Conservation (phyloP, 331 rosid species). For the Ulmus americana region DNA sequence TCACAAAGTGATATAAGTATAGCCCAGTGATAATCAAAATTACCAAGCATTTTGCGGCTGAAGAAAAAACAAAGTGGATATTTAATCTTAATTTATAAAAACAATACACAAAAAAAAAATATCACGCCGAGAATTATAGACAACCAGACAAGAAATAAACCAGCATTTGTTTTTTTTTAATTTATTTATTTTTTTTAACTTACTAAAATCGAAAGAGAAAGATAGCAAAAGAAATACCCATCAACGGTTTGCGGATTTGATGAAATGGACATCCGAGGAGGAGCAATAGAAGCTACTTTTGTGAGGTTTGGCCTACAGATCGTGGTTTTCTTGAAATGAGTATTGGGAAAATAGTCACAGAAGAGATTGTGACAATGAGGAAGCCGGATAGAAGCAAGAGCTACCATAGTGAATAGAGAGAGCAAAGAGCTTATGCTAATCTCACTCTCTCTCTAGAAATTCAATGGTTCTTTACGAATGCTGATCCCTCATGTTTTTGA, state of each 20-base stretch:
- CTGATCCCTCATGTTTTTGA: too few species aligned
- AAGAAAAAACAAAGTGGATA: too few species aligned
- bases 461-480: too few species aligned
- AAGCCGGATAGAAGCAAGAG: slow-evolving; percentile 26
- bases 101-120: not conserved
- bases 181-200: not conserved
- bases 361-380: slow-evolving; percentile 14
- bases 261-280: slow-evolving; percentile 17
- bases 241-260: slow-evolving; percentile 2
- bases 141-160: not conserved
- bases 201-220: not conserved
- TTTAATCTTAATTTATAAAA: too few species aligned
- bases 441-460: not conserved
- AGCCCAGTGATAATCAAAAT: too few species aligned
- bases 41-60: too few species aligned
- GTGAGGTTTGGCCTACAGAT: not conserved
- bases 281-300: not conserved
- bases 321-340: slow-evolving; percentile 19
- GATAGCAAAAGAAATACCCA: not conserved
- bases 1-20: too few species aligned
- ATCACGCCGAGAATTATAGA: not conserved
- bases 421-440: not conserved
- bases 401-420: slow-evolving; percentile 11
- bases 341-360: slow-evolving; percentile 3
- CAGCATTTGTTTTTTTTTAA: not conserved